phyloP scores from a whole-genome alignment of 495 filamentous ascomycete genomes.

The Penicillium canariense region DNA sequence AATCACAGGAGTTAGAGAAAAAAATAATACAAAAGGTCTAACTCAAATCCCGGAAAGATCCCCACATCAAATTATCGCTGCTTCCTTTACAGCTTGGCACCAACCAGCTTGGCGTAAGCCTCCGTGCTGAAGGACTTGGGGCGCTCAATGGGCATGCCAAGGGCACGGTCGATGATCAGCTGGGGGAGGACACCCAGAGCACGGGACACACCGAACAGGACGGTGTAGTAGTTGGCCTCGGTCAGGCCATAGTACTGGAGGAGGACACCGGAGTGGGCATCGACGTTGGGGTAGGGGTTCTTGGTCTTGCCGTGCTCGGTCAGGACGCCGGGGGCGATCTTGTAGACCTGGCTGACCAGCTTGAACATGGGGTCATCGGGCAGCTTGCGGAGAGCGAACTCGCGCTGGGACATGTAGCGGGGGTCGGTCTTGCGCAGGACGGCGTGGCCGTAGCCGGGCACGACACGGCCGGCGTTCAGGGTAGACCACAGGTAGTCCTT shows the following conservation, averaged over 20 bases:
- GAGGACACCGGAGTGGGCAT: constrained; percentile 93
- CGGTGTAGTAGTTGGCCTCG: constrained; percentile 99
- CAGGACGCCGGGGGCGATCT: constrained; percentile 95
- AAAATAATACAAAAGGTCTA: constrained; percentile 31
- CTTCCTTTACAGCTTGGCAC: constrained; percentile 74
- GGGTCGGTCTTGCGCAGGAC: constrained; percentile 99
- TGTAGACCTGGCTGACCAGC: constrained; percentile 98
- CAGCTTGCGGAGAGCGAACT: constrained; percentile 89
- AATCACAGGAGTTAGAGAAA: constrained; percentile 30
- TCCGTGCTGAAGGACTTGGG: constrained; percentile 98
- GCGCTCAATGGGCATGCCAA: constrained; percentile 66
- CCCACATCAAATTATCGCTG: not conserved
- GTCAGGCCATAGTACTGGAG: constrained; percentile 99
- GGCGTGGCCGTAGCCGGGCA: constrained; percentile 97
- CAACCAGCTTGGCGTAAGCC: constrained; percentile 91
- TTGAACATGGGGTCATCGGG: constrained; percentile 98
- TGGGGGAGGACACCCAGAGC: constrained; percentile 97
- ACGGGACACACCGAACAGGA: constrained; percentile 97
- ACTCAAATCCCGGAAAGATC: constrained; percentile 3
- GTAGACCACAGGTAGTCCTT: constrained; percentile 98
- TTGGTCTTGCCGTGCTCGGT: constrained; percentile 99
- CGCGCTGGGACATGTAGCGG: constrained; percentile 95
- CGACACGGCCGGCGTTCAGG: constrained; percentile 90
- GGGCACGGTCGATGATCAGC: constrained; percentile 98
- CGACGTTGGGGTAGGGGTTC: constrained; percentile 79